A percentile compares a stretch with the other conserved stretches of the same genome.
Evolutionary conservation across 495 filamentous ascomycete species (phyloP).

Genomic region (Penicillium subrubescens): DNA sequence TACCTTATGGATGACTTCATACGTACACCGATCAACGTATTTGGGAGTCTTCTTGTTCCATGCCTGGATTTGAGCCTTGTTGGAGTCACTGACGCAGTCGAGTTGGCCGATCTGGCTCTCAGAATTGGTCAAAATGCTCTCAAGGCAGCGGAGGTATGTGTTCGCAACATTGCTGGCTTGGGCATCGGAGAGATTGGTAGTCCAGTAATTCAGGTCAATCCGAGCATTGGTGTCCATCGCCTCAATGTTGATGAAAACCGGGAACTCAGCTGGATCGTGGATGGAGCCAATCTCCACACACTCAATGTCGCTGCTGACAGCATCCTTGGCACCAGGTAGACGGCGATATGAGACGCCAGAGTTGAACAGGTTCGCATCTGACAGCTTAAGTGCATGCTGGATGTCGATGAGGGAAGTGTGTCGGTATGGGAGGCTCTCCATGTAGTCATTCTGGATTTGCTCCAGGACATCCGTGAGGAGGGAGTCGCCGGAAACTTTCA

Average conservation of each 20-base stretch:
- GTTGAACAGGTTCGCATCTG: constrained; percentile 43
- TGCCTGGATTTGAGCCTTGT: constrained; percentile 38
- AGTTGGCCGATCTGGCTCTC: constrained; percentile 39
- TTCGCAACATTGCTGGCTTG: constrained; percentile 56
- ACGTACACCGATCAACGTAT: constrained; percentile 40
- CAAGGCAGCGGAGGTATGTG: constrained; percentile 48
- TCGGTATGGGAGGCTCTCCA: constrained; percentile 49
- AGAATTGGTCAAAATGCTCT: constrained; percentile 41
- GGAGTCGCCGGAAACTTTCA: constrained; percentile 35
- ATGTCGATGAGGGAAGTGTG: constrained; percentile 56
- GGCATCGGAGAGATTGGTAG: constrained; percentile 45
- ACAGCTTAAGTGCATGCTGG: constrained; percentile 48
- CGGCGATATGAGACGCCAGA: constrained; percentile 50
- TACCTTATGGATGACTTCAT: constrained; percentile 46
- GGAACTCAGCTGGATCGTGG: constrained; percentile 60
- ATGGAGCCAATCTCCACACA: constrained; percentile 44
- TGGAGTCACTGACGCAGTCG: constrained; percentile 38
- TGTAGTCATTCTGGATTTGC: constrained; percentile 52
- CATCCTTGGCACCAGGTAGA: constrained; percentile 30
- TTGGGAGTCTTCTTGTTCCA: constrained; percentile 50
- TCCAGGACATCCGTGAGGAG: constrained; percentile 35
- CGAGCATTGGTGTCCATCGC: constrained; percentile 44
- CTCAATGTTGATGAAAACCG: constrained; percentile 58
- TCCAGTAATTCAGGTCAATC: constrained; percentile 62
- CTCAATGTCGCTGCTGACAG: constrained; percentile 33